Evolutionary conservation across 169 alveolate species (phyloP), one percentile per base, ranked within the genome.

Genomic region (Perkinsus olseni): DNA sequence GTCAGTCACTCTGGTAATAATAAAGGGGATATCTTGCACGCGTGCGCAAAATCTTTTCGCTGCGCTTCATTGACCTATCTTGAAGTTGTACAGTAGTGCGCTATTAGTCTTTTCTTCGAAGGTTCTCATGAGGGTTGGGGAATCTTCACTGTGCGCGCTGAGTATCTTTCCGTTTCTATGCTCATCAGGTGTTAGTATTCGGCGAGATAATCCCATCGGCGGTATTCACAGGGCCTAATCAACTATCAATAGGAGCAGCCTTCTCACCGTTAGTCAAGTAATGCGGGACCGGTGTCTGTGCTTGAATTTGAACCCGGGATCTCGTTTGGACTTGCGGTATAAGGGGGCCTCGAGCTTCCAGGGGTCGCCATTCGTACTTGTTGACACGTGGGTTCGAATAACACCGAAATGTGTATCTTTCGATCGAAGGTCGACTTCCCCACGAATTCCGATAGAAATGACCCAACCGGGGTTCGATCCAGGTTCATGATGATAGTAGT

Each of bases 191-290:
- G 17, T 92, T 94, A n/a, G 90, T 93, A 24, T 96, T 98, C 92
- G 99, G 99, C 0, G 99, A 98, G 94, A 97, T 98, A 17, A 93
- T 98, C 21, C 99, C 99, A 34, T 98, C 98, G 92, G 99, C 99
- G 34, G 95, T 97, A 38, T 98, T 99, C 74, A 98, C 99, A 20
- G 99, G 99, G 20, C 98, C 98, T 38, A 94, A 96, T 91, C 97
- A 98, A 96, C 96, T 98, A 74, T 93, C 95, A 38, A 97, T 98
- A 38, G 99, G 98, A n/a, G 96, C 97, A 45, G 95, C 92, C 21
- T 92, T 96, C 92, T 97, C 97, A 34, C 98, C 98, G 38, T 93
- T 96, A 50, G 97, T 97, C 10, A 96, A 96, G 91, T 91, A 62
- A 62, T 62, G 31, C 31, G 82, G 28, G 82, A 62, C 36, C 13